phyloP scores from a whole-genome alignment of 352 stramenopile species.

The Globisporangium mamillatum region DNA sequence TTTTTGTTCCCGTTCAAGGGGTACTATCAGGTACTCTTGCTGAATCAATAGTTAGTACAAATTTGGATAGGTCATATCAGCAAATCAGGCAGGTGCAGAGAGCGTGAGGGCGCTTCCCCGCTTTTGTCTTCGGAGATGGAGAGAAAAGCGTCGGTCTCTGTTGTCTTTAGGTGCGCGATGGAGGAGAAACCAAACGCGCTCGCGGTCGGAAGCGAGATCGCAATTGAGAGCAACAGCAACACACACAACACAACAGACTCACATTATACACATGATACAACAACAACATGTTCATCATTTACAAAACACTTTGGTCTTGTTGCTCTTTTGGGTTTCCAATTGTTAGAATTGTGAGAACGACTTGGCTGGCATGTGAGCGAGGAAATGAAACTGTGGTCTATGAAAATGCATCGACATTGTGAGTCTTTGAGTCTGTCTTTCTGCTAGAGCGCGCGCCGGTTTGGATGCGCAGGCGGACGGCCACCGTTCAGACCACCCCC shows the following conservation, averaged over 20 bases:
- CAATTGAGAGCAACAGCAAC: neutral
- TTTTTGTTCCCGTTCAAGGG: slow-evolving; percentile 84
- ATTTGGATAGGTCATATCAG: slow-evolving; percentile 70
- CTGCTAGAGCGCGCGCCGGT: slow-evolving; percentile 48
- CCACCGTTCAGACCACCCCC: slow-evolving; percentile 10
- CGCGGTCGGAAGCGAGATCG: slow-evolving; percentile 3
- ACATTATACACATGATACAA: neutral
- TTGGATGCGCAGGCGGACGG: slow-evolving; percentile 63
- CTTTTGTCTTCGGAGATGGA: slow-evolving; percentile 15
- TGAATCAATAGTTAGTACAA: slow-evolving; percentile 69
- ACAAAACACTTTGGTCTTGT: neutral
- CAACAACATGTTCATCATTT: neutral
- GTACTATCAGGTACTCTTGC: slow-evolving; percentile 83
- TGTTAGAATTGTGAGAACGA: neutral
- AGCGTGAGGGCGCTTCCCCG: slow-evolving; percentile 45
- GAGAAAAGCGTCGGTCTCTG: slow-evolving; percentile 42
- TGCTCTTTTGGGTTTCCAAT: neutral
- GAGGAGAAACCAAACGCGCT: slow-evolving; percentile 10
- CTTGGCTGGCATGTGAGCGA: neutral
- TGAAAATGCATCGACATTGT: neutral
- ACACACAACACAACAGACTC: neutral
- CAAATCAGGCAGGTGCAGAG: slow-evolving; percentile 44
- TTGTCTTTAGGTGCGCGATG: slow-evolving; percentile 78
- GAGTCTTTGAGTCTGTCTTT: neutral
- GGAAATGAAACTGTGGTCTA: neutral